phyloP scores from a whole-genome alignment of 495 filamentous ascomycete species.

The Halenospora varia region DNA sequence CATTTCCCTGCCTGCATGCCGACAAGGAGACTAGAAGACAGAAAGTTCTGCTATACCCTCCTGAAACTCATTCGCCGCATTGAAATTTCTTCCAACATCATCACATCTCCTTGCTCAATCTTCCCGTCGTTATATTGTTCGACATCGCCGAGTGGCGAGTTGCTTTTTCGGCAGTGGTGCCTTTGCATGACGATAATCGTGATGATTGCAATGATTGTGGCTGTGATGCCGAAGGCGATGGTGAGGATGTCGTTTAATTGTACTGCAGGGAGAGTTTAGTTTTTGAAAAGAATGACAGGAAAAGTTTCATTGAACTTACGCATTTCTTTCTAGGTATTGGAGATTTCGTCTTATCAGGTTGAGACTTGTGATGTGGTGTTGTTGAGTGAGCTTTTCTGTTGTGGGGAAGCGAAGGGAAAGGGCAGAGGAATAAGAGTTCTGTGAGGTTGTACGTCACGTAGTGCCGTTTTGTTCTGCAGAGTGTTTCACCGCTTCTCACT shows the following conservation, averaged over 20 bases:
- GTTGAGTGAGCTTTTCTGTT: too few species aligned
- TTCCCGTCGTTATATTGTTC: not conserved
- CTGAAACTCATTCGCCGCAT: not conserved
- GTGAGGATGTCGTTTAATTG: slow-evolving; percentile 9
- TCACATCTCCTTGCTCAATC: not conserved
- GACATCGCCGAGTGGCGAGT: not conserved
- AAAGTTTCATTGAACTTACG: too few species aligned
- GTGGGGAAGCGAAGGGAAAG: too few species aligned
- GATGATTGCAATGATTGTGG: slow-evolving; percentile 5
- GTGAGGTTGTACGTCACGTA: too few species aligned
- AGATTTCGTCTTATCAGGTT: too few species aligned
- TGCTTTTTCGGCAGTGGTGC: not conserved
- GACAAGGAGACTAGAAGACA: not conserved
- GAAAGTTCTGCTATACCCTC: not conserved
- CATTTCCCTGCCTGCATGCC: not conserved
- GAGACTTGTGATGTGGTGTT: too few species aligned
- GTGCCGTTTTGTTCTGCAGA: too few species aligned
- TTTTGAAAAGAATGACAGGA: not conserved
- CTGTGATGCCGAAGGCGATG: slow-evolving; percentile 10
- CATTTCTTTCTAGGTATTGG: too few species aligned
- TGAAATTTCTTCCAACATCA: not conserved
- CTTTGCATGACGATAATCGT: slow-evolving; percentile 1
- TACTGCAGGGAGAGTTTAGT: not conserved
- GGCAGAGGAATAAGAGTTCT: too few species aligned
- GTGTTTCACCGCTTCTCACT: too few species aligned